phyloP scores from a whole-genome alignment of 1,284 basidiomycete genomes.

The Heliocybe sulcata region DNA sequence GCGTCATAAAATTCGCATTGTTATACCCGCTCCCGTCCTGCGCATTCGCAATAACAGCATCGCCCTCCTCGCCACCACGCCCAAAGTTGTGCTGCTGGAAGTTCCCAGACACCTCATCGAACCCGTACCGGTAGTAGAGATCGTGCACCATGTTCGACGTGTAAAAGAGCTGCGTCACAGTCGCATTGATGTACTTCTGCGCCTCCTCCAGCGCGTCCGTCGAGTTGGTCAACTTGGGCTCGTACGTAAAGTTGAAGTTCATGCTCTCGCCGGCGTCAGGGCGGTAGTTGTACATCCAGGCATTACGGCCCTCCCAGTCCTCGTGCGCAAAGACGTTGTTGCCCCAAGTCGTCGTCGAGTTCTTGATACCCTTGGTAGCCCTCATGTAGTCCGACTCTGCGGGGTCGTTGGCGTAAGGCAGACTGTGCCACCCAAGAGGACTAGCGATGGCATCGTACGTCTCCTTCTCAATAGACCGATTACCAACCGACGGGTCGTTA shows the following conservation, averaged over 20 bases:
- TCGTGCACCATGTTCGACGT: constrained; percentile 83
- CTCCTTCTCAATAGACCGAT: constrained; percentile 50
- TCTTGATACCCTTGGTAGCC: constrained; percentile 28
- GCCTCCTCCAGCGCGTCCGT: constrained; percentile 55
- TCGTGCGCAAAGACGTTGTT: constrained; percentile 91
- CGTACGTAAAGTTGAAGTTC: constrained; percentile 67
- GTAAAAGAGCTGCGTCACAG: constrained; percentile 89
- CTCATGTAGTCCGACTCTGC: constrained; percentile 16
- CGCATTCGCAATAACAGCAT: constrained; percentile 91
- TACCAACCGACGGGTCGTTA: constrained; percentile 65
- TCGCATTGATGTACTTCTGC: constrained; percentile 78
- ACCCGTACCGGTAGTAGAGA: constrained; percentile 77
- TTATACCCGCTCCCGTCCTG: constrained; percentile 93
- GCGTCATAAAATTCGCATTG: constrained; percentile 83
- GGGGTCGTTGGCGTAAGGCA: constrained; percentile 58
- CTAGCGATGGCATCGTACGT: constrained; percentile 70
- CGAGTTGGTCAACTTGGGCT: constrained; percentile 42
- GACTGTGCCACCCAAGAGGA: constrained; percentile 83
- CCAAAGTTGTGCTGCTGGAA: constrained; percentile 98
- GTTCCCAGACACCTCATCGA: constrained; percentile 89
- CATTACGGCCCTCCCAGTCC: constrained; percentile 81
- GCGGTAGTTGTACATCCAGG: constrained; percentile 74
- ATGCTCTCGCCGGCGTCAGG: constrained; percentile 54
- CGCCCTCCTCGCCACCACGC: constrained; percentile 78
- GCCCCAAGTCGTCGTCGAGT: constrained; percentile 79